Evolutionary conservation across 75 land plant genomes (phyloP).

Genomic region (Cryptomeria japonica): DNA sequence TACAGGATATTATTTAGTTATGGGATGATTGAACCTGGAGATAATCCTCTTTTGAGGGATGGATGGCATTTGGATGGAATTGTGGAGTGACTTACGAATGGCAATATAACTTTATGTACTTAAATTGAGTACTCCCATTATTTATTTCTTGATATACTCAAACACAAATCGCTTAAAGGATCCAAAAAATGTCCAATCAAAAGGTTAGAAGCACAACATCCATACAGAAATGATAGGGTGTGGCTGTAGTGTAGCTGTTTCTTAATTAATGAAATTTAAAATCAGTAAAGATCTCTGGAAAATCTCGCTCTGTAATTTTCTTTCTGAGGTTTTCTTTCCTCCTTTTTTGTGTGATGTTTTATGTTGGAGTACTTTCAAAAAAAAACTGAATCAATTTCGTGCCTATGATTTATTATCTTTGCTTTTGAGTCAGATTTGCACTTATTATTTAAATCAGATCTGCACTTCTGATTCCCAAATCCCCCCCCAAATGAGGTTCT

Average conservation of each 20-base stretch:
- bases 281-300: too few relatives aligned
- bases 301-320: too few relatives aligned
- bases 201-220: neutral
- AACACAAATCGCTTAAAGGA: neutral
- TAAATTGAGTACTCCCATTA: neutral
- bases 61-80: neutral
- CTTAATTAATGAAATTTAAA: neutral
- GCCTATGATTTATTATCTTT: neutral
- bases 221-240: too few relatives aligned
- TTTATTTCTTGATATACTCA: neutral
- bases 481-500: too few relatives aligned
- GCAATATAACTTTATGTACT: neutral
- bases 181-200: neutral
- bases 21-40: neutral
- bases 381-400: neutral
- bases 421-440: too few relatives aligned
- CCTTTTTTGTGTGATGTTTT: too few relatives aligned
- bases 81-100: neutral
- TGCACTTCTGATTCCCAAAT: too few relatives aligned
- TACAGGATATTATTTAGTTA: neutral
- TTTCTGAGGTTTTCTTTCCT: too few relatives aligned
- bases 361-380: neutral
- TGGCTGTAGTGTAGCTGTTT: neutral
- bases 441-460: too few relatives aligned
- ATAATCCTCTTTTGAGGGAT: neutral